phyloP scores from a whole-genome alignment of 495 filamentous ascomycete genomes.

The Elasticomyces elasticus region DNA sequence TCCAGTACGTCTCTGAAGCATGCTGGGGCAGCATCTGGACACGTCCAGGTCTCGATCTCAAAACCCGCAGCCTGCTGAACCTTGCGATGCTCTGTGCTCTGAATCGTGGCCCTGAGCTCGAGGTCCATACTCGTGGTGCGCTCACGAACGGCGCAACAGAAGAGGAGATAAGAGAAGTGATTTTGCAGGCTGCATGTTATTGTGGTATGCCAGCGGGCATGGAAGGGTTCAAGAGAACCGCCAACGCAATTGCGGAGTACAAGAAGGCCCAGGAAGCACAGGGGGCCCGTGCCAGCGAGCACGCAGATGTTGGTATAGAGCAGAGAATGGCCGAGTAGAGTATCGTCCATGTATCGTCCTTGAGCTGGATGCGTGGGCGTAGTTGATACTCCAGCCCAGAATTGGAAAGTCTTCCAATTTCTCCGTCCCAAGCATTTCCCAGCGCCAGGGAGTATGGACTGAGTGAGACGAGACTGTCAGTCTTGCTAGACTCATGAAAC shows the following conservation, averaged over 20 bases:
- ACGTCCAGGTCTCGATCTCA: slow-evolving; percentile 43
- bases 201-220: slow-evolving; percentile 29
- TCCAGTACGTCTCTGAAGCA: slow-evolving; percentile 41
- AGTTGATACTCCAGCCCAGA: background rate
- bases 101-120: slow-evolving; percentile 44
- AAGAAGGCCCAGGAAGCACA: slow-evolving; percentile 13
- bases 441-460: too few relatives aligned
- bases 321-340: slow-evolving; percentile 1
- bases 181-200: slow-evolving; percentile 44
- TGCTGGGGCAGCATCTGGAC: slow-evolving; percentile 49
- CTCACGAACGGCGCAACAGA: slow-evolving; percentile 44
- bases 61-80: slow-evolving; percentile 46
- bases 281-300: background rate
- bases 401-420: too few relatives aligned
- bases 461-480: too few relatives aligned
- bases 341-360: background rate
- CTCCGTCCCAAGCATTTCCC: too few relatives aligned
- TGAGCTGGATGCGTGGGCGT: background rate
- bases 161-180: slow-evolving; percentile 45
- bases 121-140: slow-evolving; percentile 44
- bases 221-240: slow-evolving; percentile 35
- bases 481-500: too few relatives aligned
- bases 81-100: slow-evolving; percentile 47
- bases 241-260: slow-evolving; percentile 27
- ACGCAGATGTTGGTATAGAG: slow-evolving; percentile 12